Conservation (phyloP, 352 stramenopile species). For the Pythium aquatile region DNA sequence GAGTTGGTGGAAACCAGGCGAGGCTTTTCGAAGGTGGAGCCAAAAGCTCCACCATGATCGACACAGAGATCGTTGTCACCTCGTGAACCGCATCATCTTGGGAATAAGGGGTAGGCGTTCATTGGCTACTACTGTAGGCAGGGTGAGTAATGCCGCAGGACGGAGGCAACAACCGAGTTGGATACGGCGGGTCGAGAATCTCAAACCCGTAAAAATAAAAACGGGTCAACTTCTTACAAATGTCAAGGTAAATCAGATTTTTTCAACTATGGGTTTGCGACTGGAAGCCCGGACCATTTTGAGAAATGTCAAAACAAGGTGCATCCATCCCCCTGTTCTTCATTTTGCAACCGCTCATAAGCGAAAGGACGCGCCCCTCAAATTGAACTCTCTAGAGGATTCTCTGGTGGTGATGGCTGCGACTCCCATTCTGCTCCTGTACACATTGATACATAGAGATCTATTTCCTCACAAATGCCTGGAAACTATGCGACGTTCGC, state of each 20-base stretch:
- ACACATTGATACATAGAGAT: background rate
- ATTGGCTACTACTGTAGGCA: constrained; percentile 1
- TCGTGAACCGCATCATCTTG: constrained; percentile 4
- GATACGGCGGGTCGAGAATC: background rate
- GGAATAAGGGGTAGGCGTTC: background rate
- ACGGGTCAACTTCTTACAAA: background rate
- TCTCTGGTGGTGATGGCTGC: background rate
- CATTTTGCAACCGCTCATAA: background rate
- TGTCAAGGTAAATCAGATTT: background rate
- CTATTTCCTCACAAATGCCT: background rate
- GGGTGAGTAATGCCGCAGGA: background rate
- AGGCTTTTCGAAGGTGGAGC: background rate
- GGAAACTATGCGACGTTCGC: constrained; percentile 3
- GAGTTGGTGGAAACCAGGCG: background rate
- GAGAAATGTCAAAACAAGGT: background rate
- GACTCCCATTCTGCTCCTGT: background rate
- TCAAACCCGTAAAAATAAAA: constrained; percentile 4
- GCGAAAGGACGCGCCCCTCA: constrained; percentile 1
- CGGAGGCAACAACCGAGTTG: constrained; percentile 1
- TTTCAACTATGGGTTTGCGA: background rate
- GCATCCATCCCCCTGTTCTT: background rate
- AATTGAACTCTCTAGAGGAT: background rate
- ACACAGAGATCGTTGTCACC: constrained; percentile 1
- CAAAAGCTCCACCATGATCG: constrained; percentile 4
- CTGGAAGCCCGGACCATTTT: background rate